These are phyloP conservation scores for Funneliformis mosseae DNA, from an alignment of 192 early-diverging fungal genomes.

Conservation along the genomic window DNA sequence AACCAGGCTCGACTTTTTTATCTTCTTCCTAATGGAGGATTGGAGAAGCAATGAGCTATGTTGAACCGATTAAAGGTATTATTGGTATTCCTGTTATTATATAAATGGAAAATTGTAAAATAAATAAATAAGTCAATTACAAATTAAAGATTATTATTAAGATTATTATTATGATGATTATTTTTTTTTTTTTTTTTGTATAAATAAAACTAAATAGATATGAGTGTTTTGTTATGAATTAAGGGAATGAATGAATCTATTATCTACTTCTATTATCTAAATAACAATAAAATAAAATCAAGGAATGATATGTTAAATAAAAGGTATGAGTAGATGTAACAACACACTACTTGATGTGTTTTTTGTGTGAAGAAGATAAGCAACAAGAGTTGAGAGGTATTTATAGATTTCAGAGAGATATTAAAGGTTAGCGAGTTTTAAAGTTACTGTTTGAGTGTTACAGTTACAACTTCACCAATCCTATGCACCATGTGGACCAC, in stretches of 20 bases:
- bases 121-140: no score
- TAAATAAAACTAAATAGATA: no score
- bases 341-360: neutral
- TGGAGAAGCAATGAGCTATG: neutral
- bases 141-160: no score
- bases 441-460: neutral
- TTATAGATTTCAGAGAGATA: neutral
- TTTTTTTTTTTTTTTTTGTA: no score
- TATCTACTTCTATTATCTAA: no score
- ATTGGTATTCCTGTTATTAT: neutral
- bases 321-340: no score
- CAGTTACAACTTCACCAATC: neutral
- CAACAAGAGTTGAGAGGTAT: neutral
- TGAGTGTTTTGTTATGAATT: neutral
- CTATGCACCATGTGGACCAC: neutral
- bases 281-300: no score
- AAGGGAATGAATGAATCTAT: neutral
- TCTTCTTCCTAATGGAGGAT: neutral
- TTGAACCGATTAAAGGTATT: neutral
- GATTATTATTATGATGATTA: no score
- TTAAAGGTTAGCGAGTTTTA: neutral
- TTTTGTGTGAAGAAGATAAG: neutral
- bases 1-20: neutral
- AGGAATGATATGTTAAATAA: no score
- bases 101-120: no score